Conservation (phyloP, 345 rosid genomes). For the Balakata baccata region DNA sequence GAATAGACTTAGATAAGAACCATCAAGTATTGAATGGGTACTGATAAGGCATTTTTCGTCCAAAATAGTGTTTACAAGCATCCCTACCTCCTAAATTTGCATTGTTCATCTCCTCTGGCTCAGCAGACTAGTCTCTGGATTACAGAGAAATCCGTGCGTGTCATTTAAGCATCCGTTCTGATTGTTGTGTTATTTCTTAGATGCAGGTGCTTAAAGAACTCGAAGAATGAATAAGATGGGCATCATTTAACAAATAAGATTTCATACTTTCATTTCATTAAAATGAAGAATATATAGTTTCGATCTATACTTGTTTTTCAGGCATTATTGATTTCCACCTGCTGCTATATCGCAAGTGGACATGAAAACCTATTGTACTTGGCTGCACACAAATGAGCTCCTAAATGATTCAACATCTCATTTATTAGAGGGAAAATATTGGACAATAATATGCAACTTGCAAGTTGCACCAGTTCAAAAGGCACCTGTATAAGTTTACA, state of each 20-base stretch:
- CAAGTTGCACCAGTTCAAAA: neutral
- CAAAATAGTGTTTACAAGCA: neutral
- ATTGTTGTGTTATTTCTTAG: neutral
- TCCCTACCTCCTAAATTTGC: neutral
- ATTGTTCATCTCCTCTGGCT: neutral
- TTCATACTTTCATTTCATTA: neutral
- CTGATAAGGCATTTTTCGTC: constrained; percentile 12
- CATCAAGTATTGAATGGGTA: constrained; percentile 24
- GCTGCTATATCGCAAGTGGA: neutral
- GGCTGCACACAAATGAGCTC: neutral
- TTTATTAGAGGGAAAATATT: neutral
- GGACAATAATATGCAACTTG: neutral
- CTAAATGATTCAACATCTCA: neutral
- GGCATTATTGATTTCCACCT: neutral
- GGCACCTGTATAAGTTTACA: constrained; percentile 6
- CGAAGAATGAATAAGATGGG: neutral
- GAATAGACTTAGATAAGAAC: constrained; percentile 26
- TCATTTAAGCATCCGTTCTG: neutral
- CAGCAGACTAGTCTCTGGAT: neutral
- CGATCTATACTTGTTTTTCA: neutral
- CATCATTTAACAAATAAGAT: neutral
- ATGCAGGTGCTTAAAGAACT: neutral
- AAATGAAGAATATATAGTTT: neutral
- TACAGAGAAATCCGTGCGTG: neutral
- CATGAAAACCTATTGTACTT: neutral